phyloP scores from a whole-genome alignment of 306 rosid species.

The Medicago lupulina region DNA sequence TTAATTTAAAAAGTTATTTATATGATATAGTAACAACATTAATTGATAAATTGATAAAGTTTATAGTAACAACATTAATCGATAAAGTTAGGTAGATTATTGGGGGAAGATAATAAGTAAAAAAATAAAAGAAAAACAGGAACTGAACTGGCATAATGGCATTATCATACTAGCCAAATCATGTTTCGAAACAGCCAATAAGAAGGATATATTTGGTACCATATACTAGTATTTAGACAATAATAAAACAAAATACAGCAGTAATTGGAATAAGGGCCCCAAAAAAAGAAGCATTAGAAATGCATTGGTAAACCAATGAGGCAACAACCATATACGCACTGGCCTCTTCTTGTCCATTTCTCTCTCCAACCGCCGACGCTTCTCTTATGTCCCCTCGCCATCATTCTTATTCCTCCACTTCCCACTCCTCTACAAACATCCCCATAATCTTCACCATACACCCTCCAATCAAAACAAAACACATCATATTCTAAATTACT shows the following conservation, averaged over 20 bases:
- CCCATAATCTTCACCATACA: not conserved
- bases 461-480: not conserved
- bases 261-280: constrained; percentile 33
- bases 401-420: constrained; percentile 14
- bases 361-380: constrained; percentile 53
- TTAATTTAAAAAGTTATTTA: too few relatives aligned
- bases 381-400: not conserved
- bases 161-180: constrained; percentile 33
- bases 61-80: too few relatives aligned
- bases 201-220: constrained; percentile 16
- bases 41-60: too few relatives aligned
- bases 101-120: too few relatives aligned
- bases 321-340: constrained; percentile 43
- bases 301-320: constrained; percentile 33
- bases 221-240: not conserved
- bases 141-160: not conserved
- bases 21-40: too few relatives aligned
- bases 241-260: constrained; percentile 28
- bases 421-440: not conserved
- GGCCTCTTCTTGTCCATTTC: constrained; percentile 48
- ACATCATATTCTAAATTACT: not conserved
- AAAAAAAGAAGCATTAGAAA: constrained; percentile 8
- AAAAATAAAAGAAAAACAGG: too few relatives aligned
- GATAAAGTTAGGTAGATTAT: too few relatives aligned
- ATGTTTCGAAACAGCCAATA: not conserved